Base-by-base conservation (phyloP, 768 basidiomycete species). In the Termitomyces sp. region DNA sequence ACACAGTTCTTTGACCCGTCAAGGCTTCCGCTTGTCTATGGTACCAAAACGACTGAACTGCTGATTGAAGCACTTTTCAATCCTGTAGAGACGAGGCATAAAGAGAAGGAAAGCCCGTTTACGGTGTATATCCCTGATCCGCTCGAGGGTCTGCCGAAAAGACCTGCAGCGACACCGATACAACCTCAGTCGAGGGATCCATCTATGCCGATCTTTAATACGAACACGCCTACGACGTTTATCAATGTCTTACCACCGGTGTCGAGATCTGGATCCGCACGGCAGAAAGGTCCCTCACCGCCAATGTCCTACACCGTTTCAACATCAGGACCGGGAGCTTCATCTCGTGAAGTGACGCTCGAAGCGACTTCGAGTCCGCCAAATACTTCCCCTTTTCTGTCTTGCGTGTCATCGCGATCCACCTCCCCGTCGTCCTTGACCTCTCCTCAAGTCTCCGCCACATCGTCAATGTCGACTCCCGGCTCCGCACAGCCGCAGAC, bases 51-150 rank as follows among this genome's bases (percentile, higher is more conserved):
- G 14, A 91, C 89, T 0, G 88, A 89, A 66, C 76, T 76, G 38
- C 76, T 92, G 43, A 91, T 92, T 65, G 90, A 92, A 55, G 84
- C 87, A 5, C 68, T 92, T 26, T 92, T 92, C 67, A 92, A 92
- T 63, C 90, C 90, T 2, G 76, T 77, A 2, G 78, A 76, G 2
- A 80, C 80, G 9, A 73, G 72, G 1, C 74, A 77, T 43, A 65
- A 63, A 60, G 63, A 63, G 18, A 65, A 69, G 36, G 73, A 76
- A 57, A 72, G 68, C 41, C 79, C 78, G 16, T 79, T 81, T 60
- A 79, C 77, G 38, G 61, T 74, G 11, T 75, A 72, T 52, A 68
- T 73, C 5, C 70, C 74, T 45, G 38, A 56, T 13, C 35, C 46
- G 10, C 41, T 35, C 6, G 44, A 57, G 24, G n/a, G 44, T 35